Base-by-base conservation (phyloP, 108 stramenopile genomes). In the Conticribra weissflogii region DNA sequence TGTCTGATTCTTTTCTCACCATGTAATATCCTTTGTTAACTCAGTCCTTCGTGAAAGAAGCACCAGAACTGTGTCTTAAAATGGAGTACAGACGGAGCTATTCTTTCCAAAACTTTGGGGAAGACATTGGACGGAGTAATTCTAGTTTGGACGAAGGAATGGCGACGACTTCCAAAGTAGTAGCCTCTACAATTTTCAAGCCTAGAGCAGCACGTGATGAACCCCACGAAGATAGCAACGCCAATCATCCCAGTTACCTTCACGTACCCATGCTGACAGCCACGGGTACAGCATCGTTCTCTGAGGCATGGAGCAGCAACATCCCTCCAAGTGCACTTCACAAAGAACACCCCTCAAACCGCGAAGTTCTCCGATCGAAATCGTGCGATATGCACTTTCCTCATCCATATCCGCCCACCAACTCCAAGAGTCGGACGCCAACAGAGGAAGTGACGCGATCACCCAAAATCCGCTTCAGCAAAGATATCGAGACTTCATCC, bases 211-310 rank as follows among this genome's bases (percentile, higher is more conserved):
- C 59, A 16, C 2, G 16, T 31, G 25, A 9, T 31, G 56, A 7
- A 30, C 18, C 46, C 23, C 31, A 21, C 45, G 18, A n/a, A n/a
- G 62, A 50, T 16, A 63, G 62, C 19, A 46, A 16, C 4, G 22
- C 62, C 1, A n/a, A n/a, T n/a, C 62, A 63, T 50, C 62, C 62
- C 1, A 18, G 47, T 29, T 50, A 63, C 19, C 62, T 63, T 50
- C 62, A 63, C 18, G 28, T 63, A 29, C 62, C 62, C n/a, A 21
- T 63, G 0, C 46, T 63, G 48, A 29, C 62, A 16, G 18, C 24
- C 31, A 63, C 47, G 29, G 29, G 45, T 1, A 63, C 62, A 4
- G 62, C 48, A 8, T 63, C 62, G 1, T 63, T 63, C 31, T 3
- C 62, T 14, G 62, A 63, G 47, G 32, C 46, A 9, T 63, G 62